Percentiles rank a stretch among this genome's conserved stretches.
Evolutionary conservation across 371 early-diverging fungal genomes (phyloP).

Genomic region (Lichtheimia corymbifera): DNA sequence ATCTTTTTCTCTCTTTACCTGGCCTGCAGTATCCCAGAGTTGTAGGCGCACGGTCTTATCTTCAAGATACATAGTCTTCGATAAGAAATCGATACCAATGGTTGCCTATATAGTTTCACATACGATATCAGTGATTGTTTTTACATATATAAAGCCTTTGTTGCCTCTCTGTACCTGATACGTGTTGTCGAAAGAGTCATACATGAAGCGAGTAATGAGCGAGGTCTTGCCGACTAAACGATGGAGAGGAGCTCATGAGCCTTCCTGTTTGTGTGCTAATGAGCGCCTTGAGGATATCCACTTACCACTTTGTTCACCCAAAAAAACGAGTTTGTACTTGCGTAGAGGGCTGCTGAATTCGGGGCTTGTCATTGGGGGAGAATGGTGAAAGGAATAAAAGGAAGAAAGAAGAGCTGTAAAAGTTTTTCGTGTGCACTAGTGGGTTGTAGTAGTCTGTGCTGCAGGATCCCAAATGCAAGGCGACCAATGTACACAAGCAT

Average conservation of each 20-base stretch:
- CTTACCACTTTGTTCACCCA: slow-evolving; percentile 95
- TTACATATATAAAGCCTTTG: neutral
- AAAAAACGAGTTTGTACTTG: slow-evolving; percentile 92
- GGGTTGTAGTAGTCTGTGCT: no score
- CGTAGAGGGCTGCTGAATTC: slow-evolving; percentile 67
- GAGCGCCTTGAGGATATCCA: neutral
- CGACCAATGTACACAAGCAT: no score
- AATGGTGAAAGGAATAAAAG: slow-evolving; percentile 1
- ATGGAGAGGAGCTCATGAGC: neutral
- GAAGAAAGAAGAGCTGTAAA: slow-evolving; percentile 11
- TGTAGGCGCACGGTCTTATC: slow-evolving; percentile 97
- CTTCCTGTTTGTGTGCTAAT: neutral
- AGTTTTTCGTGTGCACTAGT: neutral
- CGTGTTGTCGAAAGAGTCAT: slow-evolving; percentile 96
- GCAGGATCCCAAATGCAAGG: no score
- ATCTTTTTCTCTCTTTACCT: slow-evolving; percentile 74
- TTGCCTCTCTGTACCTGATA: slow-evolving; percentile 71
- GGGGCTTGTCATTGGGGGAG: slow-evolving; percentile 17
- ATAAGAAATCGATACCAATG: slow-evolving; percentile 99
- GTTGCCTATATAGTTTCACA: slow-evolving; percentile 83
- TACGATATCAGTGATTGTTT: neutral
- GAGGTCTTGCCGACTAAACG: slow-evolving; percentile 97
- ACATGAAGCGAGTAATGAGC: slow-evolving; percentile 98
- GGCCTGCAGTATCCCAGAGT: slow-evolving; percentile 99
- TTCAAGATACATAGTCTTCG: slow-evolving; percentile 98